Base-by-base conservation (phyloP, 257 asterid genomes). In the Solanum gandarillasii region DNA sequence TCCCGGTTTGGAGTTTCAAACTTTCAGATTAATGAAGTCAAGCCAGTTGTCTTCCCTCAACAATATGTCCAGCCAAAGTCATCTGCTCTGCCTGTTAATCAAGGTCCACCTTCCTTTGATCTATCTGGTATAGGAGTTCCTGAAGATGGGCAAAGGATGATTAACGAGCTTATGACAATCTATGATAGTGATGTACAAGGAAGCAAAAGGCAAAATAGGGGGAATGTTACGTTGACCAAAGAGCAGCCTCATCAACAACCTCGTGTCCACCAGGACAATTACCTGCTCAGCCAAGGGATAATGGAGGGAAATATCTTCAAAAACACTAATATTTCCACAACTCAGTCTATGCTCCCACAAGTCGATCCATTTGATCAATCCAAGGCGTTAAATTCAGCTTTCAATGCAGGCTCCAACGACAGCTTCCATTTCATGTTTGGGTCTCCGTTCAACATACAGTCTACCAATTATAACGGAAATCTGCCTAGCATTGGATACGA, bases 101-200 rank as follows among this genome's bases (percentile, higher is more conserved):
- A 90, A 0, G 76, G 58, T 27, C 89, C 88, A 12, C 87, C 92
- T 21, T n/a, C 95, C 3, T 89, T 92, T 36, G 95, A 92, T 88
- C 88, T 94, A 13, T 89, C 96, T 1, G 97, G 96, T 29, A 78
- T 91, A 3, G 95, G 95, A 32, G 96, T 95, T 48, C 95, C 98
- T 2, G 98, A 95, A 88, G 98, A 94, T n/a, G 98, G 96, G 86
- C 95, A 93, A 89, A 93, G 94, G 89, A 90, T 89, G 93, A 93
- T 95, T 86, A 90, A 43, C 5, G 96, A 93, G 32, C 98, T 95
- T 11, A 93, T 95, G 98, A 93, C 98, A 1, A 85, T 89, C 7
- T 95, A 95, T 4, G 98, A 94, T 5, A 87, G 41, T 8, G 92
- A 93, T 71, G 87, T 93, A 60, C 95, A 92, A 86, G 91, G 87